phyloP scores from a whole-genome alignment of 2,329 filamentous ascomycete species.

The Fusarium neocosmosporiellum region DNA sequence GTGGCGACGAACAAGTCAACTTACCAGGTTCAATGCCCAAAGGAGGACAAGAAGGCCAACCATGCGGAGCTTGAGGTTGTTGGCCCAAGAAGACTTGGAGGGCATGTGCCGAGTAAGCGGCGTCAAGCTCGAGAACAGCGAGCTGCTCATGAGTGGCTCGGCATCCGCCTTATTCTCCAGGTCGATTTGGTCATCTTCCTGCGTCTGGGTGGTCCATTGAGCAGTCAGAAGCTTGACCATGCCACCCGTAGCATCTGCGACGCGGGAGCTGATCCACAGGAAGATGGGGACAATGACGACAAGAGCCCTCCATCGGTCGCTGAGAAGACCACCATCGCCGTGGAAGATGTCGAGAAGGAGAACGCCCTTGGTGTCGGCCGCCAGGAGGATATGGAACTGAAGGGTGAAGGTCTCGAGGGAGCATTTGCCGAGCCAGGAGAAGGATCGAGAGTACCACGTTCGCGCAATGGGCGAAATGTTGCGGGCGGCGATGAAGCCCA shows the following conservation, averaged over 20 bases:
- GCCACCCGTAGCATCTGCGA: constrained; percentile 34
- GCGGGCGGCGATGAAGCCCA: constrained; percentile 63
- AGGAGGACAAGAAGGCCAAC: constrained; percentile 31
- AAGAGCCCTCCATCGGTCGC: constrained; percentile 39
- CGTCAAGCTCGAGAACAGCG: constrained; percentile 13
- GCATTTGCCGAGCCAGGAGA: constrained; percentile 64
- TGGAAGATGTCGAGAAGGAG: constrained; percentile 35
- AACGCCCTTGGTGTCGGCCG: constrained; percentile 65
- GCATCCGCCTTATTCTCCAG: constrained; percentile 33
- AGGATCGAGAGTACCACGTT: constrained; percentile 51
- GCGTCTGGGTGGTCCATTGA: constrained; percentile 16
- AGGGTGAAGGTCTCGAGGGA: constrained; percentile 70
- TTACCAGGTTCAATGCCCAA: constrained; percentile 34
- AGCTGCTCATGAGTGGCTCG: constrained; percentile 26
- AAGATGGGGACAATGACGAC: constrained; percentile 43
- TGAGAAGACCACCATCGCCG: constrained; percentile 33
- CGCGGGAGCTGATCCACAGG: constrained; percentile 40
- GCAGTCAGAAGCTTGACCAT: constrained; percentile 34
- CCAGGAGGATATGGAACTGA: constrained; percentile 71
- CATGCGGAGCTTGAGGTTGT: constrained; percentile 33
- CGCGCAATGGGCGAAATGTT: constrained; percentile 50
- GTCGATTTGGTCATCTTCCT: constrained; percentile 19
- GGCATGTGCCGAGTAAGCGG: constrained; percentile 30
- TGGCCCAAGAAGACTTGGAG: constrained; percentile 28
- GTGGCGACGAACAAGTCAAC: accelerated